phyloP scores from a whole-genome alignment of 148 eudicot species.

The Diospyros lotus region DNA sequence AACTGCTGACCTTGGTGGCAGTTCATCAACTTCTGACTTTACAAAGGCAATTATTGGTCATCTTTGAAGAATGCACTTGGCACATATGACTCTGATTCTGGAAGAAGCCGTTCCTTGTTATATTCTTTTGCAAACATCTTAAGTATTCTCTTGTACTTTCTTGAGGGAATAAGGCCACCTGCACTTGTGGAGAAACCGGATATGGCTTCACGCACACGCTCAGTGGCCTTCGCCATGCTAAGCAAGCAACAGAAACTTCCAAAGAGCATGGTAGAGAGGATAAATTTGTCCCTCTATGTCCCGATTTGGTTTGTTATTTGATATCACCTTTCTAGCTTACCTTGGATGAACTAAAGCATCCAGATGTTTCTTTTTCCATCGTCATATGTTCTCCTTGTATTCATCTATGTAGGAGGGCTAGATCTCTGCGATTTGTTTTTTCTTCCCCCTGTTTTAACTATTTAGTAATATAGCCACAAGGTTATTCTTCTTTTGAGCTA shows the following conservation, averaged over 20 bases:
- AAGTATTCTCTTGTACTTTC: not conserved
- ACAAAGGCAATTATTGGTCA: conserved; percentile 81
- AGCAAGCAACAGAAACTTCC: not conserved
- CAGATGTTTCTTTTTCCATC: not conserved
- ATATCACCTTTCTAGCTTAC: not conserved
- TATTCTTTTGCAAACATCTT: not conserved
- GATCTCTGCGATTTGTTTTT: not conserved
- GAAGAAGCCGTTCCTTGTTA: conserved; percentile 14
- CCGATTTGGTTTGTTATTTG: not conserved
- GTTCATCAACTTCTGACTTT: conserved; percentile 68
- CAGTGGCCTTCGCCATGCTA: not conserved
- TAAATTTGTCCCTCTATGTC: not conserved
- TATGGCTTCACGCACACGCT: not conserved
- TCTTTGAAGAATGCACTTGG: conserved; percentile 35
- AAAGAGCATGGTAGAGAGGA: not conserved
- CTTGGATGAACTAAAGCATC: not conserved
- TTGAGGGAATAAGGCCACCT: not conserved
- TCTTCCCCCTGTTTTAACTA: not conserved
- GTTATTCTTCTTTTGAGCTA: not conserved
- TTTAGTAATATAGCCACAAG: not conserved
- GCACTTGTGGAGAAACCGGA: not conserved
- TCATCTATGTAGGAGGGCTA: not conserved
- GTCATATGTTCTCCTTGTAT: not conserved
- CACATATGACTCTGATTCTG: not conserved
- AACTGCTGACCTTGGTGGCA: conserved; percentile 87